A percentile compares a stretch with the other conserved stretches of the same genome.
phyloP scores from a whole-genome alignment of 2,329 filamentous ascomycete genomes.

The Aspergillus udagawae region DNA sequence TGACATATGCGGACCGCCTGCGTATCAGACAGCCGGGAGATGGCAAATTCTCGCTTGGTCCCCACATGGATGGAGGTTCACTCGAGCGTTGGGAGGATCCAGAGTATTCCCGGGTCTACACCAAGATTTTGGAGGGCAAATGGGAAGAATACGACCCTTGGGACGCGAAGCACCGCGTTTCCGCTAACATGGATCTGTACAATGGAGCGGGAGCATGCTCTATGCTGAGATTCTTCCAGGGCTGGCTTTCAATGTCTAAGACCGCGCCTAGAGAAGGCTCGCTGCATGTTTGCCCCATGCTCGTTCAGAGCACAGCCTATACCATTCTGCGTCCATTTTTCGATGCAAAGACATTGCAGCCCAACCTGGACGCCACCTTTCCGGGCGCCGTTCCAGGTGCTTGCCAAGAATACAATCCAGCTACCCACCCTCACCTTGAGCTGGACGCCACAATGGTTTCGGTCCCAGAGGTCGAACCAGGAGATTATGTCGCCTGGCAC shows the following conservation, averaged over 20 bases:
- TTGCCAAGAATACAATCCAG: slow-evolving; percentile 63
- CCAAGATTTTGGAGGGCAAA: slow-evolving; percentile 64
- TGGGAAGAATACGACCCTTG: slow-evolving; percentile 84
- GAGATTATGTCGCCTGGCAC: slow-evolving; percentile 76
- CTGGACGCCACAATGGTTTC: slow-evolving; percentile 68
- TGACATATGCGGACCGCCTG: slow-evolving; percentile 67
- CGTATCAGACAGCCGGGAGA: slow-evolving; percentile 71
- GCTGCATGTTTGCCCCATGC: slow-evolving; percentile 73
- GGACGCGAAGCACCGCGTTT: slow-evolving; percentile 67
- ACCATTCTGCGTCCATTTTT: slow-evolving; percentile 83
- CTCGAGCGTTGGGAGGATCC: slow-evolving; percentile 70
- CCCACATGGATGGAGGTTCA: slow-evolving; percentile 70
- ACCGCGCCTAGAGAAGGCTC: slow-evolving; percentile 73
- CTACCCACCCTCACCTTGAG: slow-evolving; percentile 66
- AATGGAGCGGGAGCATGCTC: slow-evolving; percentile 75
- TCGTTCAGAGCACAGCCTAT: slow-evolving; percentile 73
- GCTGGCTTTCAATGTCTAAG: slow-evolving; percentile 75
- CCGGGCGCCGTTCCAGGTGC: slow-evolving; percentile 67
- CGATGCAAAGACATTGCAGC: slow-evolving; percentile 45
- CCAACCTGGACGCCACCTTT: slow-evolving; percentile 46
- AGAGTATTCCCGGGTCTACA: slow-evolving; percentile 71
- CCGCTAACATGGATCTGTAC: slow-evolving; percentile 70
- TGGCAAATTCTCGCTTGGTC: slow-evolving; percentile 65
- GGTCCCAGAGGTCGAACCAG: slow-evolving; percentile 63
- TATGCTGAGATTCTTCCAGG: slow-evolving; percentile 86